phyloP scores from a whole-genome alignment of 2,329 filamentous ascomycete species.

The Fusarium staphyleae region DNA sequence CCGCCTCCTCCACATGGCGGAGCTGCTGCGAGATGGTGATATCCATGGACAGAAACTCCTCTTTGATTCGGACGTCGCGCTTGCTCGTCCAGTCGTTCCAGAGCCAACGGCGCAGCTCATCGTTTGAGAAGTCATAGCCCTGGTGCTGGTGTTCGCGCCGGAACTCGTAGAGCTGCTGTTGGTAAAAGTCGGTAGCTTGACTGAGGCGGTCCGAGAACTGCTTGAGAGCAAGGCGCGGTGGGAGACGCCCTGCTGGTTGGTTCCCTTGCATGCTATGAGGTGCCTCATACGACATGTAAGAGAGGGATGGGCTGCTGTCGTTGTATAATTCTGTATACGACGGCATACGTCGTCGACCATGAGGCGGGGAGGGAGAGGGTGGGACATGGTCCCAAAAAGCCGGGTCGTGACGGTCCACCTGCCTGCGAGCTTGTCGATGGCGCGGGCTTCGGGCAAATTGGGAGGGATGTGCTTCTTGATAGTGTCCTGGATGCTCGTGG shows the following conservation, averaged over 20 bases:
- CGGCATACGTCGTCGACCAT: slow-evolving; percentile 14
- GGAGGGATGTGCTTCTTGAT: slow-evolving; percentile 2
- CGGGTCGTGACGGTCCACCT: slow-evolving; percentile 13
- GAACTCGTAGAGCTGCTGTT: slow-evolving; percentile 18
- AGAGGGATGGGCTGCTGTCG: slow-evolving; percentile 4
- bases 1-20: slow-evolving; percentile 13
- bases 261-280: background rate
- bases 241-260: slow-evolving; percentile 13
- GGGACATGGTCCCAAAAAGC: background rate
- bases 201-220: slow-evolving; percentile 25
- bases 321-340: slow-evolving; percentile 6
- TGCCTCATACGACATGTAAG: slow-evolving; percentile 8
- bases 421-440: background rate
- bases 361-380: background rate
- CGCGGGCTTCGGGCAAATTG: background rate
- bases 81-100: slow-evolving; percentile 21
- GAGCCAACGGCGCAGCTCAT: slow-evolving; percentile 15
- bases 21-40: slow-evolving; percentile 11
- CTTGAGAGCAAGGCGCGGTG: slow-evolving; percentile 27
- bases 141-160: slow-evolving; percentile 4
- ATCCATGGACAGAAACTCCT: slow-evolving; percentile 23
- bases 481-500: slow-evolving; percentile 2
- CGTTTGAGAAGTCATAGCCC: slow-evolving; percentile 14
- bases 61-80: slow-evolving; percentile 5
- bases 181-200: slow-evolving; percentile 15